A percentile compares a stretch with the other conserved stretches of the same genome.
These are phyloP conservation scores for Aspergillus flavus DNA, from an alignment of 2,329 filamentous ascomycete genomes.

Conservation along the genomic window DNA sequence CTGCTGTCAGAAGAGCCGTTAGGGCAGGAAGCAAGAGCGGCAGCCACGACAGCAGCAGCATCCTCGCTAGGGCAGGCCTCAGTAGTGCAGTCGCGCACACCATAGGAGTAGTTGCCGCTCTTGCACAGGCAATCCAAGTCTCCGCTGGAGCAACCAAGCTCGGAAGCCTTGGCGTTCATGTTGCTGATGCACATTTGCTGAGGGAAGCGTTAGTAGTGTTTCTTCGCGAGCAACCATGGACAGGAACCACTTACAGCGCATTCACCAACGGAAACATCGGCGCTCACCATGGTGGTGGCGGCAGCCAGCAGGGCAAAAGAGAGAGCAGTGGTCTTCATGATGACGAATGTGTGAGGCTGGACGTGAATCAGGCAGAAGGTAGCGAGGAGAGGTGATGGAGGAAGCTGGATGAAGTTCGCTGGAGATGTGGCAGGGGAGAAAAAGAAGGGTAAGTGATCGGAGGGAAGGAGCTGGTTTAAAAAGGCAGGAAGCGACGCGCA, in stretches of 20 bases:
- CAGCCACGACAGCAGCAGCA: conserved; percentile 32
- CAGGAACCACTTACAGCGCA: conserved; percentile 32
- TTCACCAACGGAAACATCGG: conserved; percentile 29
- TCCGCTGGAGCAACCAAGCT: conserved; percentile 42
- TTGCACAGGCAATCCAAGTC: conserved; percentile 47
- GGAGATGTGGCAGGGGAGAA: not conserved
- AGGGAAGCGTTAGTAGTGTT: conserved; percentile 15
- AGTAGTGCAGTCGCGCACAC: conserved; percentile 50
- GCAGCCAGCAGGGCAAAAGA: conserved; percentile 34
- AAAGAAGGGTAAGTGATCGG: not conserved
- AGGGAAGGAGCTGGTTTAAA: conserved; percentile 9
- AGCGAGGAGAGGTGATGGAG: conserved; percentile 2
- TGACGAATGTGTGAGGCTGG: conserved; percentile 13
- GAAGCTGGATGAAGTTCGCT: not conserved
- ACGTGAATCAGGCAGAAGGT: conserved; percentile 3
- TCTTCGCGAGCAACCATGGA: not conserved
- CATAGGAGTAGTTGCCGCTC: conserved; percentile 44
- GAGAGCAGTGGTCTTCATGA: conserved; percentile 38
- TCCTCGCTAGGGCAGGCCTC: conserved; percentile 47
- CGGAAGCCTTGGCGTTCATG: conserved; percentile 44
- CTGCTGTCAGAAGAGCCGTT: conserved; percentile 8
- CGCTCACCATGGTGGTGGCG: conserved; percentile 27
- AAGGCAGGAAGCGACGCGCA: conserved; percentile 5
- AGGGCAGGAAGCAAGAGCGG: conserved; percentile 42
- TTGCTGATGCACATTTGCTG: conserved; percentile 49